These are phyloP conservation scores for Larix kaempferi DNA, from an alignment of 75 land plant species.

Conservation along the genomic window DNA sequence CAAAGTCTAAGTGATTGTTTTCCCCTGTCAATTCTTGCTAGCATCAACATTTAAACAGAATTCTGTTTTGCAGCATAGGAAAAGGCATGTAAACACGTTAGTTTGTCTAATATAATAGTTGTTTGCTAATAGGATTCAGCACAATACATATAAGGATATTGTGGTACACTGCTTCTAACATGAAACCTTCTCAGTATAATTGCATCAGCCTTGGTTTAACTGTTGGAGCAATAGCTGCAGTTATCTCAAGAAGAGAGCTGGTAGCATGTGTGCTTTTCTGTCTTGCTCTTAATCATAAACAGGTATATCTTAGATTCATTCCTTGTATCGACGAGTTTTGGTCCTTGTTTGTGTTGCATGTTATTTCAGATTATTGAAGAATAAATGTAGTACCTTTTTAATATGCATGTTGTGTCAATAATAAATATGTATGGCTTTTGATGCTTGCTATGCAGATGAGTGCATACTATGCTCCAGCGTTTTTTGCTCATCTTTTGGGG, in stretches of 20 bases:
- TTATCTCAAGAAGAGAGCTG: constrained; percentile 56
- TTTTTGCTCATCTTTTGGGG: constrained; percentile 90
- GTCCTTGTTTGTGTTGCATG: neutral
- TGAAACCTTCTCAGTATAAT: constrained; percentile 58
- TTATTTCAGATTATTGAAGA: constrained; percentile 1
- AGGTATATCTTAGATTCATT: constrained; percentile 38
- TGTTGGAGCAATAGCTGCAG: constrained; percentile 78
- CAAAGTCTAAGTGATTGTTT: neutral
- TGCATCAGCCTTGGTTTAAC: constrained; percentile 94
- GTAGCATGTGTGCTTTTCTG: constrained; percentile 65
- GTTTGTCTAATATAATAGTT: neutral
- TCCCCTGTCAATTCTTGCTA: neutral
- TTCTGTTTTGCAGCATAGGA: constrained; percentile 3
- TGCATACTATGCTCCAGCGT: constrained; percentile 95
- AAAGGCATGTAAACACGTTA: neutral
- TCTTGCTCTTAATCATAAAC: constrained; percentile 94
- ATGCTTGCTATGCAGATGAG: constrained; percentile 70
- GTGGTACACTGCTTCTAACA: constrained; percentile 1
- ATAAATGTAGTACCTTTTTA: neutral
- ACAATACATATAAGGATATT: neutral
- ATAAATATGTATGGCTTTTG: neutral
- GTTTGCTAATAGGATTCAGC: neutral
- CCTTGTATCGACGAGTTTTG: neutral
- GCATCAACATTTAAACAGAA: constrained; percentile 3
- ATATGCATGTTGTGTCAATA: neutral